phyloP scores from a whole-genome alignment of 371 early-diverging fungal species.

The Rhizopus delemar region DNA sequence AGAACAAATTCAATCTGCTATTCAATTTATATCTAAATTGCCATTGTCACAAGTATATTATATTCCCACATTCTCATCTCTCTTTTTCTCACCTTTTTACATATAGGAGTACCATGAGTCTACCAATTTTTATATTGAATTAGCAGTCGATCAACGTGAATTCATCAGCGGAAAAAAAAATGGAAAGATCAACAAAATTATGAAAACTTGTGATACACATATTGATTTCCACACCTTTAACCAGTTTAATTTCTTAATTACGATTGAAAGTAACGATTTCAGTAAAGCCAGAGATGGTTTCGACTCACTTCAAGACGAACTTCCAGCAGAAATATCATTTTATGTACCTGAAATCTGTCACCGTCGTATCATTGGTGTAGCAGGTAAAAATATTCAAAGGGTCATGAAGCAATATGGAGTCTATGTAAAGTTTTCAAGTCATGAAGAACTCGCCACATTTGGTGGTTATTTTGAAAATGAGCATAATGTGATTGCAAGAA shows the following conservation, averaged over 20 bases:
- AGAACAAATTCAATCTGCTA: conserved; percentile 47
- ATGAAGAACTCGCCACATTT: conserved; percentile 73
- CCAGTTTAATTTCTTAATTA: conserved; percentile 80
- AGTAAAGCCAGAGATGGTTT: conserved; percentile 68
- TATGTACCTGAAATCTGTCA: conserved; percentile 88
- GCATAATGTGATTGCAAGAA: conserved; percentile 86
- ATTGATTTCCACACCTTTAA: conserved; percentile 64
- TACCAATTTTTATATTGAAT: conserved; percentile 60
- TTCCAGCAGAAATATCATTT: conserved; percentile 86
- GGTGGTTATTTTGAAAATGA: conserved; percentile 82
- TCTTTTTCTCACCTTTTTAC: neutral
- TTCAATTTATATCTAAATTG: conserved; percentile 21
- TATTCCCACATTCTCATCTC: neutral
- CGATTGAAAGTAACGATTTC: conserved; percentile 62
- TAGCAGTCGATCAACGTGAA: conserved; percentile 82
- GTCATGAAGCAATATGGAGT: conserved; percentile 96
- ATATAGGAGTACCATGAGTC: conserved; percentile 25
- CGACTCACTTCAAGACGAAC: conserved; percentile 73
- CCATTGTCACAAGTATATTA: conserved; percentile 21
- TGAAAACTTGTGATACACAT: conserved; percentile 72
- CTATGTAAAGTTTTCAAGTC: conserved; percentile 89
- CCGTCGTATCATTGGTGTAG: conserved; percentile 93
- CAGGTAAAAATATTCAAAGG: conserved; percentile 92
- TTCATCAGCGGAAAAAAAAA: conserved; percentile 95
- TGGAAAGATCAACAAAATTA: conserved; percentile 92